Conservation (phyloP, 2,329 filamentous ascomycete genomes). For the Penicillium vulpinum region DNA sequence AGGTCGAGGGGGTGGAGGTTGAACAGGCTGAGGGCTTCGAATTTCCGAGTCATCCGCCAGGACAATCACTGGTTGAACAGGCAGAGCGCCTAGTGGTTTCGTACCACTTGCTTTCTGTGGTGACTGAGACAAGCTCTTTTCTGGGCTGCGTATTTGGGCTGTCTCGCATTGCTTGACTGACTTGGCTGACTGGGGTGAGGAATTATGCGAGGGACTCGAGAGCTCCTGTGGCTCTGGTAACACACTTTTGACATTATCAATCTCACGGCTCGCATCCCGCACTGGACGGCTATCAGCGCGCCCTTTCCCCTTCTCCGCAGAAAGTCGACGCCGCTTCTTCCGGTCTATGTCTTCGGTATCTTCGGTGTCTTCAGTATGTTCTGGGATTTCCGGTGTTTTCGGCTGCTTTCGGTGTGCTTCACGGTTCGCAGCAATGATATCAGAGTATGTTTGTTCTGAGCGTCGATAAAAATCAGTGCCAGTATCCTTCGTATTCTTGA, state of each 20-base stretch:
- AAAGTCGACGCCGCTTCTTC: constrained; percentile 29
- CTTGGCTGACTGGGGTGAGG: not conserved
- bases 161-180: not conserved
- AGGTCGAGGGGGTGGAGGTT: not conserved
- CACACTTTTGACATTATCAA: not conserved
- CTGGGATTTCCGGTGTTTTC: constrained; percentile 9
- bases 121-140: not conserved
- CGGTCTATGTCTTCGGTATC: constrained; percentile 10
- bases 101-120: not conserved
- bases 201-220: not conserved
- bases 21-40: not conserved
- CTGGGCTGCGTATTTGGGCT: not conserved
- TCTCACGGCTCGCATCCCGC: no score
- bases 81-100: not conserved
- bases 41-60: not conserved
- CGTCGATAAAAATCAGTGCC: constrained; percentile 51
- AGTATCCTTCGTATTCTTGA: constrained; percentile 36
- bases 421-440: constrained; percentile 46
- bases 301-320: constrained; percentile 17
- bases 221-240: not conserved
- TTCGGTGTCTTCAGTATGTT: constrained; percentile 2
- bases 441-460: constrained; percentile 48
- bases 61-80: not conserved
- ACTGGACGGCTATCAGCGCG: not conserved
- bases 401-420: constrained; percentile 35